phyloP scores from a whole-genome alignment of 495 filamentous ascomycete genomes.

The Podospora appendiculata region DNA sequence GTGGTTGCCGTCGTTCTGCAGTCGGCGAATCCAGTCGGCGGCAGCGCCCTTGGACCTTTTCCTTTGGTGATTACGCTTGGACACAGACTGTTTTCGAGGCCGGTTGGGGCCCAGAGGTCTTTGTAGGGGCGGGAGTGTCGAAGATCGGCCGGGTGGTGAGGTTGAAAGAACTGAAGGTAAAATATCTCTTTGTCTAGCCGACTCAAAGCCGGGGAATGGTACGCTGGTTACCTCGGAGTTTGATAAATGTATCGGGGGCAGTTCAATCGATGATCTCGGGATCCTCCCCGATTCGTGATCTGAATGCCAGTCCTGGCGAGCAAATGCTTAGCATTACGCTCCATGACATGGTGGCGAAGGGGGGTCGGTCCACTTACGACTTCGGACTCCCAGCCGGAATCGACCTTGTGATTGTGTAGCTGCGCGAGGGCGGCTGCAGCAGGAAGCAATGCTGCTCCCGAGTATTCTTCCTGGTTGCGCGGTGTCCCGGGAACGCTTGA shows the following conservation, averaged over 20 bases:
- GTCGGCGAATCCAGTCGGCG: conserved; percentile 40
- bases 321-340: conserved; percentile 17
- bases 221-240: conserved; percentile 60
- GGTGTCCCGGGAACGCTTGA: conserved; percentile 66
- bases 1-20: conserved; percentile 33
- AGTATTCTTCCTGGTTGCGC: conserved; percentile 64
- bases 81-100: conserved; percentile 77
- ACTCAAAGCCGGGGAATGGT: conserved; percentile 54
- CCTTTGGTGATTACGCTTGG: conserved; percentile 70
- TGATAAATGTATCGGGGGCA: conserved; percentile 60
- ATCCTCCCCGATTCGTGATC: conserved; percentile 56
- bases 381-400: conserved; percentile 79
- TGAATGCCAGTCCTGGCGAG: conserved; percentile 57
- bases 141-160: conserved; percentile 79
- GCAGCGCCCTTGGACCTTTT: conserved; percentile 57
- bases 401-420: conserved; percentile 69
- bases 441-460: conserved; percentile 51
- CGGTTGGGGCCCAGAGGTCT: conserved; percentile 52
- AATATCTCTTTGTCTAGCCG: conserved; percentile 56
- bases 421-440: conserved; percentile 83
- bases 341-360: background rate
- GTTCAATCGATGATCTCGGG: conserved; percentile 57
- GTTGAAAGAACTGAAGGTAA: conserved; percentile 73
- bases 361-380: conserved; percentile 46
- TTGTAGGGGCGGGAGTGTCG: conserved; percentile 76